Base-by-base conservation (phyloP, 2,329 filamentous ascomycete species). In the Eurotiales sp. region DNA sequence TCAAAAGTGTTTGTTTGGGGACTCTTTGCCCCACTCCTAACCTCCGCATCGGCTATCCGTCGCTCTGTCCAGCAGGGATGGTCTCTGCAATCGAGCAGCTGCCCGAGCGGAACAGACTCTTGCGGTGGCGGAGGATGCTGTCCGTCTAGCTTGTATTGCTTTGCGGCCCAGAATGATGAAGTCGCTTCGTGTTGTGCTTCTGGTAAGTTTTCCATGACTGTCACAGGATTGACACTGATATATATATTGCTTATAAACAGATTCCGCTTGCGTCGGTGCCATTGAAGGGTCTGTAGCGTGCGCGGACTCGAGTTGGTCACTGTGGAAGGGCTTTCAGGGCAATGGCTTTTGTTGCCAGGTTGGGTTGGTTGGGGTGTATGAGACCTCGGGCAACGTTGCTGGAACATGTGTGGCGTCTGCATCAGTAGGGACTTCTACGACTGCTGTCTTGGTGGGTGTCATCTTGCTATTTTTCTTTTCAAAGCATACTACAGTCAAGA, bases 41-140 rank as follows among this genome's bases (percentile, higher is more conserved):
- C 17, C 25, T 34, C 11, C 7, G 14, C 32, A 43, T 37, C 40
- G 14, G 47, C 30, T 12, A 43, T 43, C 17, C 29, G 23, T 11
- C 44, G 44, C 19, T 46, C 44, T 4, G 30, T 50, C 4, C 40
- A 50, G 47, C 47, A 50, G 29, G 47, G 47, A 50, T 50, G 47
- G 47, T 50, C 47, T 23, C 19, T 50, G 21, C 27, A 50, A 27
- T 50, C 47, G 39, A 43, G 29, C 21, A 50, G 21, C 22, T 50
- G 47, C 37, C 47, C 47, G 11, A 36, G 39, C 8, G 47, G 32
- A 34, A 50, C 29, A 10, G 15, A 42, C 21, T 44, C 47, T 15
- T 50, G 47, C n/a, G 39, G 47, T 8, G 29, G 47, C 12, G 47
- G 32, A 43, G 39, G 10, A 11, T 50, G 47, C 21, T 50, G 47